These are phyloP conservation scores for Babesia ovata DNA, from an alignment of 169 alveolate genomes.

Conservation along the genomic window DNA sequence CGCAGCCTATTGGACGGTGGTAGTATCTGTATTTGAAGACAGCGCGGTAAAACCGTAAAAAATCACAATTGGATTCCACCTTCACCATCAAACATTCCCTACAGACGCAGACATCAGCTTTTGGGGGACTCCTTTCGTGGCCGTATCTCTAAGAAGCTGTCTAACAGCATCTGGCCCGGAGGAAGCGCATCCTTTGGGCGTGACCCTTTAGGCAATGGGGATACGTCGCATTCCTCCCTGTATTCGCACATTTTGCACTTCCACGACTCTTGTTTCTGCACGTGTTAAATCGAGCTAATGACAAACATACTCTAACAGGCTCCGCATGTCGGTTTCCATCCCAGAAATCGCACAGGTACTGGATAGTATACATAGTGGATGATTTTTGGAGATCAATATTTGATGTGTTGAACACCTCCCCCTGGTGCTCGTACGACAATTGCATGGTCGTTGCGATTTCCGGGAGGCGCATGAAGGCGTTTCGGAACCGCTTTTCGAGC, in stretches of 20 bases:
- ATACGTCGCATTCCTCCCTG: conserved; percentile 73
- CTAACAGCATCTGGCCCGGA: conserved; percentile 13
- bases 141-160: background rate
- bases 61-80: no score
- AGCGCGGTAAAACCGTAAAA: no score
- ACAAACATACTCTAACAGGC: conserved; percentile 63
- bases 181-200: no score
- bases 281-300: no score
- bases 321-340: conserved; percentile 78
- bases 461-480: conserved; percentile 72
- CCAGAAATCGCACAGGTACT: conserved; percentile 75
- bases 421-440: conserved; percentile 75
- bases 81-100: no score
- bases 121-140: background rate
- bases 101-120: no score
- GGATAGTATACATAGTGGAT: conserved; percentile 69
- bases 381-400: conserved; percentile 65
- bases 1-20: no score
- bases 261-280: conserved; percentile 76
- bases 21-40: no score
- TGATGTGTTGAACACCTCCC: conserved; percentile 70
- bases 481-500: conserved; percentile 58
- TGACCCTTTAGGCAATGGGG: conserved; percentile 44
- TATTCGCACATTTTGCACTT: conserved; percentile 81
- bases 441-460: conserved; percentile 76